These are phyloP conservation scores for Pythium sp. DNA, from an alignment of 352 stramenopile genomes.

Conservation along the genomic window DNA sequence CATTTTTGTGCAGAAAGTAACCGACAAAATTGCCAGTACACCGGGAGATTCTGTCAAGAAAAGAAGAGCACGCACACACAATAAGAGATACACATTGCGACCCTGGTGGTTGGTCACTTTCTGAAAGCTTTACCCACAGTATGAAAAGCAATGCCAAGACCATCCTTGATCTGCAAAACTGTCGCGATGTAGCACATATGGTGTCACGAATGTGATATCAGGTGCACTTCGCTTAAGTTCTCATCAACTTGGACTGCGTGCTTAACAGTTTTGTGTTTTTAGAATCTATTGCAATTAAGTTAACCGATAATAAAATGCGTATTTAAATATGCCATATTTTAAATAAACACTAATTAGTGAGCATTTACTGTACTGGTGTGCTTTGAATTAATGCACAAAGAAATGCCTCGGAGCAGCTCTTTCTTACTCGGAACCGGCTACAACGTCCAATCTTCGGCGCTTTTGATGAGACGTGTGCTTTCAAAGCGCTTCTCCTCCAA, in stretches of 20 bases:
- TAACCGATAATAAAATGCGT: background rate
- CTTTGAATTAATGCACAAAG: background rate
- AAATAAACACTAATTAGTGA: background rate
- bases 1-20: too few species aligned
- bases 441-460: background rate
- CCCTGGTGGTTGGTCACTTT: too few species aligned
- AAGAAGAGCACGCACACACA: too few species aligned
- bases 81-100: too few species aligned
- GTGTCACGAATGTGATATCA: slow-evolving; percentile 9
- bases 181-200: background rate
- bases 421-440: background rate
- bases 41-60: too few species aligned
- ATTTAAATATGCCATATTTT: background rate
- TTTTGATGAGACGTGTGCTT: slow-evolving; percentile 5
- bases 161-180: background rate
- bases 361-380: background rate
- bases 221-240: background rate
- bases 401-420: background rate
- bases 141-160: background rate
- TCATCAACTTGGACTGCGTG: background rate
- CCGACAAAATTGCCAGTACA: too few species aligned
- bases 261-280: background rate
- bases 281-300: background rate
- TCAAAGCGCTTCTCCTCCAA: slow-evolving; percentile 1
- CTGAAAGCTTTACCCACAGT: background rate